Conservation (phyloP, 345 rosid species). For the Eucalyptus urophylla region DNA sequence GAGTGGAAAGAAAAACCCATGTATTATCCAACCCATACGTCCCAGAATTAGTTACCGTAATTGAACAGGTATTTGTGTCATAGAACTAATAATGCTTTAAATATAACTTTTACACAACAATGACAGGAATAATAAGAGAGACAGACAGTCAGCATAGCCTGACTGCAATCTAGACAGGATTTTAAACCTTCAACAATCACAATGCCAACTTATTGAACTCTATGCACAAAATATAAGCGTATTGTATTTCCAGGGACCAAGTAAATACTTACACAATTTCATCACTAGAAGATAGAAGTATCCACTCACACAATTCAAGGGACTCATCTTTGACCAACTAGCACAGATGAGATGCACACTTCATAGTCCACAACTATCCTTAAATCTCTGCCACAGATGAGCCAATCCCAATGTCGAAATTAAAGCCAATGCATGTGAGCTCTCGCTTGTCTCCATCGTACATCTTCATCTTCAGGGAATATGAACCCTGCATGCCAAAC, state of each 20-base stretch:
- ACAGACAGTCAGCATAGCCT: not conserved
- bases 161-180: not conserved
- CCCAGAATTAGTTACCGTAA: not conserved
- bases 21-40: not conserved
- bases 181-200: not conserved
- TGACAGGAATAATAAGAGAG: not conserved
- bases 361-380: not conserved
- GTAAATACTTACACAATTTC: not conserved
- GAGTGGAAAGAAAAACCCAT: not conserved
- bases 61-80: not conserved
- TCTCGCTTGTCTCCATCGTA: constrained; percentile 31
- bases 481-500: constrained; percentile 46
- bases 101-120: not conserved
- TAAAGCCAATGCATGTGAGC: constrained; percentile 76
- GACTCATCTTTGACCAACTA: not conserved
- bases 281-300: not conserved
- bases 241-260: not conserved
- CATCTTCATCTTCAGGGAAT: constrained; percentile 87
- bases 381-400: constrained; percentile 48
- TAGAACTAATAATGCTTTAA: not conserved
- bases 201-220: not conserved
- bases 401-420: constrained; percentile 56
- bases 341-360: not conserved
- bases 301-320: not conserved
- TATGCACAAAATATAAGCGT: not conserved